These are phyloP conservation scores for Wickerhamiella allomyrinae DNA, from an alignment of 805 yeast species.

Conservation along the genomic window DNA sequence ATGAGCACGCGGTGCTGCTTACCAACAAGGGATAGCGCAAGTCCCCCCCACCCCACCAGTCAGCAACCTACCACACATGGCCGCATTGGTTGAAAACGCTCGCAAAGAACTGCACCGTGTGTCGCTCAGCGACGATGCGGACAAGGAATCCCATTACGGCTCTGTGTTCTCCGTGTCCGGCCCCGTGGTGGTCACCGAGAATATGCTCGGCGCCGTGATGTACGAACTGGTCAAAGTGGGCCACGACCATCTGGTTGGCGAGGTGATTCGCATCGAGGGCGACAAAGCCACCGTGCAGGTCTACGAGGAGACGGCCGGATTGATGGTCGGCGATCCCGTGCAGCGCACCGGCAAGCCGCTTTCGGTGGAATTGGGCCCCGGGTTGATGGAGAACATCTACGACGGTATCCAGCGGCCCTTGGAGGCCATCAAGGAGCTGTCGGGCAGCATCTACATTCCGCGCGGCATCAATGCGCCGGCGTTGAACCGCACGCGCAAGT, in stretches of 20 bases:
- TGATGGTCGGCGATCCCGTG: conserved; percentile 98
- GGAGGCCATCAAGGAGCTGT: conserved; percentile 72
- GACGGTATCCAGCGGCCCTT: conserved; percentile 99
- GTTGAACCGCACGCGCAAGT: conserved; percentile 63
- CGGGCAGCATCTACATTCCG: conserved; percentile 92
- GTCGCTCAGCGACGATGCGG: conserved; percentile 53
- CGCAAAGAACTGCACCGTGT: conserved; percentile 83
- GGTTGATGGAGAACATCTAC: conserved; percentile 96
- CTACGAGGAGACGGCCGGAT: conserved; percentile 98
- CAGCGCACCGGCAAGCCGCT: conserved; percentile 97
- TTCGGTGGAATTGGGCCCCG: conserved; percentile 98
- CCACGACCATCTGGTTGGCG: conserved; percentile 93
- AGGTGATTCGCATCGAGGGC: conserved; percentile 89
- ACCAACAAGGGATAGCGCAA: no score
- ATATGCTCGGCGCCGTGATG: conserved; percentile 99
- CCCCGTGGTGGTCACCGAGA: conserved; percentile 94
- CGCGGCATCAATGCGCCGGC: conserved; percentile 98
- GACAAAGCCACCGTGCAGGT: conserved; percentile 98
- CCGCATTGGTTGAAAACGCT: conserved; percentile 58
- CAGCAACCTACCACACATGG: conserved; percentile 1
- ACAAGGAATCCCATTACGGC: conserved; percentile 59
- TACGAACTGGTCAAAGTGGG: conserved; percentile 97
- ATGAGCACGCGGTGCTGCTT: no score
- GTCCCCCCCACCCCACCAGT: no score
- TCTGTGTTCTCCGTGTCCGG: conserved; percentile 88